These are phyloP conservation scores for Vigna angularis DNA, from an alignment of 306 rosid genomes.

Conservation along the genomic window DNA sequence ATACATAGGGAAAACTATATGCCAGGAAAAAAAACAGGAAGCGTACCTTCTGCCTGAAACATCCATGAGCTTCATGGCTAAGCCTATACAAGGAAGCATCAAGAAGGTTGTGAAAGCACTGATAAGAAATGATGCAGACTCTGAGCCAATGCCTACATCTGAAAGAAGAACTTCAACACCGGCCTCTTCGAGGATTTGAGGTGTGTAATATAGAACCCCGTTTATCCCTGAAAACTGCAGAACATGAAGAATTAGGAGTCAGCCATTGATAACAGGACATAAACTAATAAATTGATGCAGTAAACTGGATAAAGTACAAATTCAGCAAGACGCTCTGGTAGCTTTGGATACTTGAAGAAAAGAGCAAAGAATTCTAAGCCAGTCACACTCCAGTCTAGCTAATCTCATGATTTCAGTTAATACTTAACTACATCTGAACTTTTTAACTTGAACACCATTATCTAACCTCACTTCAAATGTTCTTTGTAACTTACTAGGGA, in stretches of 20 bases:
- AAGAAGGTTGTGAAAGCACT: conserved; percentile 81
- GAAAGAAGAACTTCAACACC: conserved; percentile 82
- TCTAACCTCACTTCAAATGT: neutral
- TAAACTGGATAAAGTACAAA: conserved; percentile 12
- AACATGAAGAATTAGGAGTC: conserved; percentile 36
- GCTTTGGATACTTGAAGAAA: neutral
- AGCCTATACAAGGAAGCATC: conserved; percentile 81
- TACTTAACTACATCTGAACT: conserved; percentile 9
- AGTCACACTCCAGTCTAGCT: neutral
- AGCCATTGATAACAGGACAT: conserved; percentile 4
- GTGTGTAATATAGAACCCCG: conserved; percentile 90
- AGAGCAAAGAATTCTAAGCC: neutral
- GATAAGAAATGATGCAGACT: conserved; percentile 75
- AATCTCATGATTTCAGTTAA: conserved; percentile 21
- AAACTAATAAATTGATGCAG: conserved; percentile 21
- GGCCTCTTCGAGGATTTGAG: conserved; percentile 86
- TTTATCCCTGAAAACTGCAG: conserved; percentile 83
- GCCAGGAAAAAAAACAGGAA: neutral
- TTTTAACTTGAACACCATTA: neutral
- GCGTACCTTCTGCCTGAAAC: conserved; percentile 72
- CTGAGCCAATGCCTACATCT: conserved; percentile 62
- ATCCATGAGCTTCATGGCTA: conserved; percentile 86
- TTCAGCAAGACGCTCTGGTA: conserved; percentile 5
- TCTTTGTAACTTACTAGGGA: conserved; percentile 24
- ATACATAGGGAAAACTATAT: neutral